A percentile compares a stretch with the other conserved stretches of the same genome.
Evolutionary conservation across 2,329 filamentous ascomycete species (phyloP).

Genomic region (Aureobasidium sp.): DNA sequence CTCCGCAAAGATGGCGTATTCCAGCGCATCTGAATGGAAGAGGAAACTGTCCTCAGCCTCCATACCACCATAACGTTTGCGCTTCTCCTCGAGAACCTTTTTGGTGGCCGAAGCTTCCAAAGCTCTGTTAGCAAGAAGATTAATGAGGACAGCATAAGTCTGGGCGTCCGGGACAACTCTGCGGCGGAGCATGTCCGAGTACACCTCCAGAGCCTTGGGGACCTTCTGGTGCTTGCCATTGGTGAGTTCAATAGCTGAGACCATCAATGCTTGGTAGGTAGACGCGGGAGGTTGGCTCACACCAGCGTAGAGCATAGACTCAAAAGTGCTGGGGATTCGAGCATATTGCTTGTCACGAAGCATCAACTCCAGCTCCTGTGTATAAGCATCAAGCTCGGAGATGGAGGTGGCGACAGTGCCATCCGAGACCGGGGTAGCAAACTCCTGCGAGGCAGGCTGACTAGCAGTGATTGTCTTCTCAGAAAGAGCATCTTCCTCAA

Average conservation of each 20-base stretch:
- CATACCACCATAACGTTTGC: slow-evolving; percentile 76
- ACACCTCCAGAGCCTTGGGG: slow-evolving; percentile 87
- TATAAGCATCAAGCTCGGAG: slow-evolving; percentile 62
- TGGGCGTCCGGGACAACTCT: slow-evolving; percentile 73
- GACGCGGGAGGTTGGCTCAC: slow-evolving; percentile 70
- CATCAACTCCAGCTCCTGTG: slow-evolving; percentile 70
- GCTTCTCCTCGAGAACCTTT: slow-evolving; percentile 69
- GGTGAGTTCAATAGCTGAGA: slow-evolving; percentile 77
- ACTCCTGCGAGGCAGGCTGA: not conserved
- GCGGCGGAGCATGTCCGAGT: slow-evolving; percentile 89
- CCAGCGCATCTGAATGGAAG: slow-evolving; percentile 79
- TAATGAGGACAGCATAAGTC: slow-evolving; percentile 83
- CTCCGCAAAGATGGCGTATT: slow-evolving; percentile 77
- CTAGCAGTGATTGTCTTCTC: slow-evolving; percentile 7
- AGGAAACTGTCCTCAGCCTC: slow-evolving; percentile 80
- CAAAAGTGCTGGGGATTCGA: slow-evolving; percentile 85
- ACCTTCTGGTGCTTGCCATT: slow-evolving; percentile 74
- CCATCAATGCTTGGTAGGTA: slow-evolving; percentile 87
- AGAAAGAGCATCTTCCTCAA: slow-evolving; percentile 13
- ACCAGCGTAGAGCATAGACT: slow-evolving; percentile 77
- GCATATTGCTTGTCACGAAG: slow-evolving; percentile 66
- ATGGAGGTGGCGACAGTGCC: slow-evolving; percentile 5
- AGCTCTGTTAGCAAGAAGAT: slow-evolving; percentile 71
- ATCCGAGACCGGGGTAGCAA: not conserved
- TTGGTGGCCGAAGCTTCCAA: slow-evolving; percentile 70